These are phyloP conservation scores for Neopestalotiopsis sp. DNA, from an alignment of 2,329 filamentous ascomycete species.

Conservation along the genomic window DNA sequence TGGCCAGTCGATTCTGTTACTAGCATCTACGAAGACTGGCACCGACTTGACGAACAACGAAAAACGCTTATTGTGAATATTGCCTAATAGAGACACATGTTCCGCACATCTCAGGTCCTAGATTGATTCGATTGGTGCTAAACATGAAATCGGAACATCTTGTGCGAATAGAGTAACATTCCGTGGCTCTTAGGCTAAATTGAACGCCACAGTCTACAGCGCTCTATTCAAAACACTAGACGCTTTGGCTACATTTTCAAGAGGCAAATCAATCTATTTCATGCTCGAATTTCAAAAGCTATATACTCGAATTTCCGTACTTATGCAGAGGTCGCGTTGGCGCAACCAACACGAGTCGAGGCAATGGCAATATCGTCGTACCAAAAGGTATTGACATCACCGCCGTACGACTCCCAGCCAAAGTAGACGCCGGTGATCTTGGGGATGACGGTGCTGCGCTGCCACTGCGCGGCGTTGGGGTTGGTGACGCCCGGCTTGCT, in stretches of 20 bases:
- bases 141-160: background rate
- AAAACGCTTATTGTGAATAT: background rate
- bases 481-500: constrained; percentile 53
- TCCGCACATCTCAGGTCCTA: background rate
- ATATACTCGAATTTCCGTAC: background rate
- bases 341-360: constrained; percentile 55
- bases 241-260: background rate
- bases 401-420: constrained; percentile 68
- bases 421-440: constrained; percentile 63
- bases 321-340: background rate
- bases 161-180: background rate
- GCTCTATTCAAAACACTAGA: background rate
- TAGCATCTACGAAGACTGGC: too few relatives aligned
- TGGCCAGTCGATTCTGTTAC: too few relatives aligned
- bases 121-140: background rate
- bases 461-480: constrained; percentile 58
- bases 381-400: constrained; percentile 66
- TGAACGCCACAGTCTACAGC: background rate
- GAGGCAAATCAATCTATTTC: background rate
- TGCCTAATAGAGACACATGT: background rate
- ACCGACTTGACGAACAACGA: too few relatives aligned
- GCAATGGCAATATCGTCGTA: constrained; percentile 63
- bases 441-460: constrained; percentile 53
- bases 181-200: background rate
- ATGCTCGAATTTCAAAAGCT: background rate